These are phyloP conservation scores for Mesembryanthemum crystallinum DNA, from an alignment of 148 eudicot genomes.

Conservation along the genomic window DNA sequence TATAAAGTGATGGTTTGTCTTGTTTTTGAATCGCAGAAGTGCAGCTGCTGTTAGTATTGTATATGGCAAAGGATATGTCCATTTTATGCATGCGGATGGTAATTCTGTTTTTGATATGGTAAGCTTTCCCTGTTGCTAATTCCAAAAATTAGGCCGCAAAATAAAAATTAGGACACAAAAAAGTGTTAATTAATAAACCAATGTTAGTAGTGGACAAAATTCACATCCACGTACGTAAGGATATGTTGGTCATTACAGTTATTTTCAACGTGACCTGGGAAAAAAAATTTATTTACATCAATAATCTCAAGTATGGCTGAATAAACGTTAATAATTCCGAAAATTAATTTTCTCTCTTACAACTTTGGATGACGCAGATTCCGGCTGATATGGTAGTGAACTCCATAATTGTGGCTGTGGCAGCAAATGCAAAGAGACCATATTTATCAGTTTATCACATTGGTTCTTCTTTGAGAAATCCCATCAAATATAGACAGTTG, in stretches of 20 bases:
- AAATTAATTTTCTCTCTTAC: too few species aligned
- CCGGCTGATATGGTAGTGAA: conserved; percentile 51
- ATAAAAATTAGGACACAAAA: too few species aligned
- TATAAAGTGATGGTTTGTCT: too few species aligned
- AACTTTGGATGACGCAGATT: conserved; percentile 19
- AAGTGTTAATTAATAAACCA: too few species aligned
- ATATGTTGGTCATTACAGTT: too few species aligned
- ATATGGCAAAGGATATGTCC: not conserved
- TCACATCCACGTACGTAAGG: too few species aligned
- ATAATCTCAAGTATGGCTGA: too few species aligned
- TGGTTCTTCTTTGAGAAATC: conserved; percentile 44
- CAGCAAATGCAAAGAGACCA: conserved; percentile 36
- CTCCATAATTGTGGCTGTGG: conserved; percentile 20
- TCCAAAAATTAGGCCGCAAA: too few species aligned
- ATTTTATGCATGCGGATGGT: not conserved
- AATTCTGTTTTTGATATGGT: not conserved
- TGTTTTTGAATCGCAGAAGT: not conserved
- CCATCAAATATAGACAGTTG: conserved; percentile 10
- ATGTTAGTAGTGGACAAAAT: too few species aligned
- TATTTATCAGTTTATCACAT: conserved; percentile 37
- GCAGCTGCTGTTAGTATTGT: not conserved
- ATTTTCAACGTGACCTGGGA: too few species aligned
- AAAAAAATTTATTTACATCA: too few species aligned
- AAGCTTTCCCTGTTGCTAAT: not conserved
- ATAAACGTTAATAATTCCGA: too few species aligned